Evolutionary conservation across 2,329 filamentous ascomycete genomes (phyloP), one percentile per base, ranked within the genome.

Genomic region (Biscogniauxia sp.): DNA sequence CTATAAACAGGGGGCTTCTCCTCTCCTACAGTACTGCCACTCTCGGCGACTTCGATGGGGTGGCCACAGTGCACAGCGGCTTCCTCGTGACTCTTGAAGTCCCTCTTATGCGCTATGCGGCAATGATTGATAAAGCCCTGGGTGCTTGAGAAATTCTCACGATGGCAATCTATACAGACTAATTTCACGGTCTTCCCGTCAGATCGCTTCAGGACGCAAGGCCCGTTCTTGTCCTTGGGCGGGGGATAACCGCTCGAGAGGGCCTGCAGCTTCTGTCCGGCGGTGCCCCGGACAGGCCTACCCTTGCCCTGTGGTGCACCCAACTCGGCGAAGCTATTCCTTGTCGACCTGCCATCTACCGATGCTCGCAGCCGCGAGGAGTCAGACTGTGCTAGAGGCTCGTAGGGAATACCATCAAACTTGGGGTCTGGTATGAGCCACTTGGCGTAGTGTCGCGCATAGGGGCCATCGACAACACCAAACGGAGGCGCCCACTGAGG

Each of bases 121-220:
- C 94, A 98, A 74, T 99, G 95, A 73, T 99, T 99, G 79, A 99
- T 95, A 77, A 98, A 98, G n/a, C 95, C 95, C 76, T 98, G 95
- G 0, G 93, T 96, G 78, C 93, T 98, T 59, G 90, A 93, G 72
- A 98, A 98, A 75, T 97, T 92, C 74, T 92, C 91, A 65, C 94
- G 85, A 55, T 92, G 84, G 76, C 95, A 98, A 74, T 95, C 90
- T 61, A 91, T 78, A 79, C 95, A 99, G 64, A 96, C 89, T 54
- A 98, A 84, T 77, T 96, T 96, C 65, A 98, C 94, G 65, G 89
- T 88, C 72, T 91, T 84, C 59, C 91, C 91, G 76, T 98, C 93
- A 57, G 90, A 88, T 69, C 93, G 89, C 77, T 92, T 93, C 73
- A 97, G 83, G 66, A 95, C 83, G 75, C 93, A 92, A 60, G 93